Evolutionary conservation across 2,329 filamentous ascomycete species (phyloP).

Genomic region (Colletotrichum sp.): DNA sequence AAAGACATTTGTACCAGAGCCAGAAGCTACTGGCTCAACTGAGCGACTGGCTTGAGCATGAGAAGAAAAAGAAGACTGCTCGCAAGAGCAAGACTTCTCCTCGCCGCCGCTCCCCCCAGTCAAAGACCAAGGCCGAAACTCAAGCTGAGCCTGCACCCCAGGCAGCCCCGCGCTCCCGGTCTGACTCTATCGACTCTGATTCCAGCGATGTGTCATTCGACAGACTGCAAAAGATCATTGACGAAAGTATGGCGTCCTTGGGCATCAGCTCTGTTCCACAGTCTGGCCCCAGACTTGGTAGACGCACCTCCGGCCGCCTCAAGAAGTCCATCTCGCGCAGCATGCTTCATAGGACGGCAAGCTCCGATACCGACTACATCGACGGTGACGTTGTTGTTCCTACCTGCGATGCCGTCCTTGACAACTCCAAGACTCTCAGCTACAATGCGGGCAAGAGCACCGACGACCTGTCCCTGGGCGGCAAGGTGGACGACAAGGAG

Average conservation of each 20-base stretch:
- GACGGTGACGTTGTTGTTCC: slow-evolving; percentile 87
- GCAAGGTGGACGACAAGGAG: slow-evolving; percentile 66
- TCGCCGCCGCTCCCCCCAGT: slow-evolving; percentile 42
- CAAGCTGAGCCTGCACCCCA: slow-evolving; percentile 4
- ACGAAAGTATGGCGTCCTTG: slow-evolving; percentile 65
- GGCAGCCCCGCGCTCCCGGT: slow-evolving; percentile 33
- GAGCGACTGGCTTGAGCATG: slow-evolving; percentile 81
- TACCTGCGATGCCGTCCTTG: slow-evolving; percentile 80
- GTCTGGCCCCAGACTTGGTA: slow-evolving; percentile 43
- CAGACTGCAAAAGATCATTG: slow-evolving; percentile 79
- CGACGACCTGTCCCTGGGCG: slow-evolving; percentile 46
- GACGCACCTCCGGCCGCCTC: slow-evolving; percentile 42
- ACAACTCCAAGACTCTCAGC: slow-evolving; percentile 87
- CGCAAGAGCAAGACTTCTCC: slow-evolving; percentile 51
- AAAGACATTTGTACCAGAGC: slow-evolving; percentile 43
- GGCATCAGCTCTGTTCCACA: slow-evolving; percentile 52
- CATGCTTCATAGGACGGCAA: slow-evolving; percentile 55
- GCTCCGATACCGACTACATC: slow-evolving; percentile 84
- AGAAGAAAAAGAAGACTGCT: slow-evolving; percentile 70
- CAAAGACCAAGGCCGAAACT: slow-evolving; percentile 2
- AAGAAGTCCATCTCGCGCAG: slow-evolving; percentile 44
- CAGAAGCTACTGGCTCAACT: slow-evolving; percentile 75
- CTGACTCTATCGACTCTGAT: slow-evolving; percentile 67
- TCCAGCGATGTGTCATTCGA: slow-evolving; percentile 78
- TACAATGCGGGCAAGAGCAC: slow-evolving; percentile 61